Evolutionary conservation across 1,139 yeast species (phyloP), one percentile per base, ranked within the genome.

Genomic region (Hanseniaspora sp.): DNA sequence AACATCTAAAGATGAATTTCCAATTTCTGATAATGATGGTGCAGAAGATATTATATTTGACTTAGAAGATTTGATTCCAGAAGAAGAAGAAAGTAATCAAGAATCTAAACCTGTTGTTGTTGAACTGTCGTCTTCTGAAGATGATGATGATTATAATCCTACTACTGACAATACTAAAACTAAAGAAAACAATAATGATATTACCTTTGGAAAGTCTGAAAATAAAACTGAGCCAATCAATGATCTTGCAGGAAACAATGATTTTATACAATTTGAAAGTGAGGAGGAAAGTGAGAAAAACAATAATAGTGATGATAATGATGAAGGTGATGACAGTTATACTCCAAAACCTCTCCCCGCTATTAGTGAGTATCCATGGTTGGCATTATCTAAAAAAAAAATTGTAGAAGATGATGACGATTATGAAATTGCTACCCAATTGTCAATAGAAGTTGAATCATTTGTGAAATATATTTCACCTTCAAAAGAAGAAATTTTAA

Each of bases 391-490:
- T 13, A 51, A 51, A 12, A 45, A 39, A 28, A 44, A 39, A 13
- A 45, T 44, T 9, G 15, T 11, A 6, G 41, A 39, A n/a, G 43
- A 44, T 13, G 48, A 45, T 28, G 39, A 80, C 56, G 79, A 82
- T 59, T 85, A 81, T 60, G 86, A 83, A 61, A 92, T 84, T 63
- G 80, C 87, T 1, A 76, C 72, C 53, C 87, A 83, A 64, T 73
- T 92, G 33, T 85, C 95, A 1, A 74, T 78, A 70, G 99, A 92
- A 66, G 86, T 92, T 62, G 78, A 77, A 61, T 96, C 88, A 63
- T 92, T 90, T 65, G 86, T 86, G 34, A 78, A 80, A 42, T 92
- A 87, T 66, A 82, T 92, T 38, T 86, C 96, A 0, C 98, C 98
- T 0, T 82, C 94, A 1, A 78, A 74, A 44, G 76, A 74, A 8